Percentiles rank a stretch among this genome's conserved stretches.
phyloP scores from a whole-genome alignment of 176 grass and related monocot genomes.

The Oryza officinalis region DNA sequence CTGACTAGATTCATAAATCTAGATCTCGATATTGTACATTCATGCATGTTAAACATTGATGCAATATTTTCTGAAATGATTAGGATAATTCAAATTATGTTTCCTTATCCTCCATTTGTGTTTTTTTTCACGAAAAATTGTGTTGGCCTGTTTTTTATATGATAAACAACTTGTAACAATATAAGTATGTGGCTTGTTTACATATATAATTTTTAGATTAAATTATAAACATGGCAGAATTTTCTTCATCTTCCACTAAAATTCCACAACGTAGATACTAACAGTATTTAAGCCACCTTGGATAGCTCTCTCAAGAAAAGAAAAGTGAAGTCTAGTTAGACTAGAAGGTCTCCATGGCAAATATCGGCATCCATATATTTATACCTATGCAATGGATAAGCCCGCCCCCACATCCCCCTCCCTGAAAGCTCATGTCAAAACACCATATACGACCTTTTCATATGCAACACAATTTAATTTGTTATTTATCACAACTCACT shows the following conservation, averaged over 20 bases:
- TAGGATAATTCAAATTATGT: not conserved
- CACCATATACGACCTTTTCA: not conserved
- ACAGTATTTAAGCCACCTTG: not conserved
- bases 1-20: not conserved
- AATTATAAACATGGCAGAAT: not conserved
- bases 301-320: not conserved
- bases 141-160: not conserved
- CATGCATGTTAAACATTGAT: not conserved
- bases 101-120: not conserved
- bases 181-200: not conserved
- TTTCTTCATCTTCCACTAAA: not conserved
- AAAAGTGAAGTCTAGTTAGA: not conserved
- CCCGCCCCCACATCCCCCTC: not conserved
- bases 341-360: not conserved
- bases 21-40: not conserved
- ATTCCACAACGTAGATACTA: not conserved
- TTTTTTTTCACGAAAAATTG: too few relatives aligned
- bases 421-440: not conserved
- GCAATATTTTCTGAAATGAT: not conserved
- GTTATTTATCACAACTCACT: not conserved
- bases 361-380: not conserved
- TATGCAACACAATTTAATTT: not conserved
- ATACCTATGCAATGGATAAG: not conserved
- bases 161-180: not conserved
- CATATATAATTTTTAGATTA: not conserved